Evolutionary conservation across 306 rosid species (phyloP).

Genomic region (Inga leiocalycina): DNA sequence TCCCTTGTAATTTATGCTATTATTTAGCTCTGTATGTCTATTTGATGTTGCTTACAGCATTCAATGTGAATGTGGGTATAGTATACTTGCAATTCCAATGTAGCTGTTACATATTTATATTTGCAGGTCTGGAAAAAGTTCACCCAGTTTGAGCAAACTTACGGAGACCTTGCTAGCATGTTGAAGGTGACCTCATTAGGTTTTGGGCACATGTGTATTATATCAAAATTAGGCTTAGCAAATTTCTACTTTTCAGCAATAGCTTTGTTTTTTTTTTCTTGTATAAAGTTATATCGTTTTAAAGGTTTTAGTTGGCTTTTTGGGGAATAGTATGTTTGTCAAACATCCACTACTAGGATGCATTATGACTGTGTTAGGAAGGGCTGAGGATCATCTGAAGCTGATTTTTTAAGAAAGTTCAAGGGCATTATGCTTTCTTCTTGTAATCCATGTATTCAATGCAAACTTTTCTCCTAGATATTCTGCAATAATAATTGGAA

Average conservation of each 20-base stretch:
- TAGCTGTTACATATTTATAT: constrained; percentile 31
- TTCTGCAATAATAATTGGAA: not conserved
- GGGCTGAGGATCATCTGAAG: not conserved
- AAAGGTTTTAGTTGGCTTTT: not conserved
- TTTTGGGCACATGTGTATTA: not conserved
- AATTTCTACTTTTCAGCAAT: not conserved
- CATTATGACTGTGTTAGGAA: not conserved
- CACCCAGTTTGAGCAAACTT: constrained; percentile 82
- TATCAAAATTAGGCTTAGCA: not conserved
- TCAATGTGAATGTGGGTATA: constrained; percentile 27
- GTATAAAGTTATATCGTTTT: not conserved
- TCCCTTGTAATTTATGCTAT: not conserved
- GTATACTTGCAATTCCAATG: constrained; percentile 35
- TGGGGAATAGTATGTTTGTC: not conserved
- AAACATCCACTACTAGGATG: not conserved
- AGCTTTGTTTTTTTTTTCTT: not conserved
- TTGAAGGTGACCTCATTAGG: constrained; percentile 59
- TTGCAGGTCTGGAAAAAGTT: constrained; percentile 90
- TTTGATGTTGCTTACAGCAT: constrained; percentile 12
- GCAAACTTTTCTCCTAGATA: not conserved
- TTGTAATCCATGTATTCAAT: not conserved
- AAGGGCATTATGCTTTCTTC: not conserved
- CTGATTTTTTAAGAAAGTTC: not conserved
- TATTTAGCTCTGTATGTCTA: constrained; percentile 13
- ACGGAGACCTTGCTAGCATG: constrained; percentile 94